Base-by-base conservation (phyloP, 495 filamentous ascomycete genomes). In the Cetradonia linearis region DNA sequence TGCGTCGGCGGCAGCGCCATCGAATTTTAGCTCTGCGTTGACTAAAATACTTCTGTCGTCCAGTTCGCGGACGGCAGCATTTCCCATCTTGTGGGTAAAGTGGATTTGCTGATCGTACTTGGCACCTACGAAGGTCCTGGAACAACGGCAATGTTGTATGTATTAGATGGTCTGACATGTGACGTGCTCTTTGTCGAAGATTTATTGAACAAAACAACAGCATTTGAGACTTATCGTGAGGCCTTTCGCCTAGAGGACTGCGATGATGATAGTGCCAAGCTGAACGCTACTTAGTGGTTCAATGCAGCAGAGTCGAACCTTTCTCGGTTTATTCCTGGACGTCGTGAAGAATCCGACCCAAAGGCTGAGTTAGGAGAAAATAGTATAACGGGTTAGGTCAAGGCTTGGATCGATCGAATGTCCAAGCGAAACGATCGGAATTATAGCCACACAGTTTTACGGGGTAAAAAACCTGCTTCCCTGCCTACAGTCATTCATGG, bases 161-260 rank as follows among this genome's bases (percentile, higher is more conserved):
- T 64, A 1, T 40, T 64, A 5, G 59, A 64, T 10, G 38, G 16
- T 23, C 42, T 62, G 13, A 62, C 57, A 2, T 47, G 47, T 42
- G 62, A 62, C 46, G 11, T 57, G 14, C 50, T 64, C n/a, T 20
- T 64, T 2, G 36, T 59, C 9, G 60, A 64, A 36, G 38, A 57
- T 2, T 16, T 54, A 3, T 30, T 56, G 13, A 16, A 46, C n/a
- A 7, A 53, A 14, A 60, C 37, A 31, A 52, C 34, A 13, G 55
- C 53, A 16, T 62, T 59, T 31, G 40, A 56, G 18, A 36, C 11
- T 9, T 56, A 58, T 30, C 40, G 42, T 33, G 56, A 63, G 13
- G 55, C 55, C 30, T 63, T 63, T 31, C 34, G 42, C 11, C 14
- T 42, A 34, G 48, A 68, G 8, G 48, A 69, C 38, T 55, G 30